These are phyloP conservation scores for Aspergillus quadrilineatus DNA, from an alignment of 2,329 filamentous ascomycete species.

Conservation along the genomic window DNA sequence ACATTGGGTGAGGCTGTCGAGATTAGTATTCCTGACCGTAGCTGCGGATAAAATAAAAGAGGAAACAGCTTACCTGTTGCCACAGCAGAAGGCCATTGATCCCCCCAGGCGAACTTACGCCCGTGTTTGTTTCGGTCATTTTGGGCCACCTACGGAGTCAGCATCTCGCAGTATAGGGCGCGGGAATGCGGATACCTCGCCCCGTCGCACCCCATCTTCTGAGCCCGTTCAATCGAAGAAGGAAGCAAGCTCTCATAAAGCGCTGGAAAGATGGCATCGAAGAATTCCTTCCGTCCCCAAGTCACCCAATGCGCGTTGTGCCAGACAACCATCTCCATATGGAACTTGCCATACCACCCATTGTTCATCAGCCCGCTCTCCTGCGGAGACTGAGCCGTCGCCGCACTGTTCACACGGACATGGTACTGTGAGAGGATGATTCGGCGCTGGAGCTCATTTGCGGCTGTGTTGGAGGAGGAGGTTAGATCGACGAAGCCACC, in stretches of 20 bases:
- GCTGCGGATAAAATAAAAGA: neutral
- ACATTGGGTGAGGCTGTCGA: constrained; percentile 19
- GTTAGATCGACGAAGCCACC: constrained; percentile 18
- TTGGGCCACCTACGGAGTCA: constrained; percentile 15
- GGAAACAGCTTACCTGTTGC: constrained; percentile 11
- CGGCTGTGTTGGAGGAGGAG: constrained; percentile 11
- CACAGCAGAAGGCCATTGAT: constrained; percentile 18
- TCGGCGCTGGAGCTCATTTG: constrained; percentile 17
- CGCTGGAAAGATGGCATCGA: constrained; percentile 15
- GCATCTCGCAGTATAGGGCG: neutral
- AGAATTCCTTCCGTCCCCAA: constrained; percentile 17
- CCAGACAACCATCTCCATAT: constrained; percentile 22
- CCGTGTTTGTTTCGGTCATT: constrained; percentile 19
- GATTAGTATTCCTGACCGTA: no score
- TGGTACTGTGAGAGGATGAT: constrained; percentile 20
- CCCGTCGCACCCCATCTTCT: constrained; percentile 18
- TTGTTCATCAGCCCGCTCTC: constrained; percentile 21
- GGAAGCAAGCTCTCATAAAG: constrained; percentile 15
- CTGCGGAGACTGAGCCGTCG: constrained; percentile 16
- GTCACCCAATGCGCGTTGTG: constrained; percentile 20
- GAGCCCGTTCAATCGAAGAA: constrained; percentile 5
- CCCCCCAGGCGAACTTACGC: constrained; percentile 17
- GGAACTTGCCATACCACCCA: constrained; percentile 22
- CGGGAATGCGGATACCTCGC: constrained; percentile 8
- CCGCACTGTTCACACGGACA: constrained; percentile 17